Conservation (phyloP, 2,329 filamentous ascomycete species). For the Aspergillus ustus region DNA sequence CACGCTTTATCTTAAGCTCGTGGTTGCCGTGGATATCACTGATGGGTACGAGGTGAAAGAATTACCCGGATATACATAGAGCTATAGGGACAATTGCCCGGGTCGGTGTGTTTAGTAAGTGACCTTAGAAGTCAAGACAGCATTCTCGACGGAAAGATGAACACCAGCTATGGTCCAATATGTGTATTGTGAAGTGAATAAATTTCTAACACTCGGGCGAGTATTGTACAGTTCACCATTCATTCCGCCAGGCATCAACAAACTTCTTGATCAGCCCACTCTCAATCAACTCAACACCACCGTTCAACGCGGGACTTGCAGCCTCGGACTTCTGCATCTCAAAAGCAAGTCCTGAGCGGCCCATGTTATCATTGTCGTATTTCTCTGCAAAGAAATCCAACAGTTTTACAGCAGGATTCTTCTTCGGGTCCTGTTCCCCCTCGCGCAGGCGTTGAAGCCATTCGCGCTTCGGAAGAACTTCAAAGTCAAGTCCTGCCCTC, state of each 20-base stretch:
- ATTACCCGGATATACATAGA: background rate
- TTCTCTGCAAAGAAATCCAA: constrained; percentile 59
- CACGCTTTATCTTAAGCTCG: background rate
- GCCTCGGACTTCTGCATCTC: constrained; percentile 9
- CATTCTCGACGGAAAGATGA: background rate
- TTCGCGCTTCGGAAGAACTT: constrained; percentile 35
- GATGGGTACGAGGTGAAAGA: background rate
- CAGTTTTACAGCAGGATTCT: constrained; percentile 59
- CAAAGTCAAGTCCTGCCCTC: constrained; percentile 36
- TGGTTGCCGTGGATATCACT: background rate
- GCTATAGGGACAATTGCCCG: background rate
- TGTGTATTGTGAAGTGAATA: background rate
- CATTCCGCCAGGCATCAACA: constrained; percentile 8
- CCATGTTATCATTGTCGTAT: constrained; percentile 40
- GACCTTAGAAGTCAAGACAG: background rate
- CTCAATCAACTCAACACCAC: constrained; percentile 15
- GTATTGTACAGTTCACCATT: constrained; percentile 10
- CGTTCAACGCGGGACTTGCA: constrained; percentile 8
- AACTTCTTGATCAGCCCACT: constrained; percentile 17
- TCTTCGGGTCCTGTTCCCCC: constrained; percentile 53
- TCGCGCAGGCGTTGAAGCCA: constrained; percentile 43
- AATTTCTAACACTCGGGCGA: background rate
- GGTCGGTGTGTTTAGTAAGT: background rate
- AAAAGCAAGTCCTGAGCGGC: background rate
- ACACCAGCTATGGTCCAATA: background rate